Conservation (phyloP, 371 early-diverging fungal species). For the Smittium culicis region DNA sequence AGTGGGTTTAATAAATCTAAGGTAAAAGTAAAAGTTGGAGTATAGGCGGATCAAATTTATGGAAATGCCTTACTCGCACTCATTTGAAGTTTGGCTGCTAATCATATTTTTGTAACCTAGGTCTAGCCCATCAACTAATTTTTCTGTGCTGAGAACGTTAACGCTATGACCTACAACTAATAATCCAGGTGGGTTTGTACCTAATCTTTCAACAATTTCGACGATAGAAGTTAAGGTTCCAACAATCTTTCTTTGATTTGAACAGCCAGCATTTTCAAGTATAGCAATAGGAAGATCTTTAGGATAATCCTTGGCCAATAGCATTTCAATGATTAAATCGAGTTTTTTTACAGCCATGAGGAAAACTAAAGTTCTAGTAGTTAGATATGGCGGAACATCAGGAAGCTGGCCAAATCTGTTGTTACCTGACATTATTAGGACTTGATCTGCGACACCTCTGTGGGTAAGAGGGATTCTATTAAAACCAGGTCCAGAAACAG, state of each 20-base stretch:
- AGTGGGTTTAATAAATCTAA: neutral
- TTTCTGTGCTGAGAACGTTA: conserved; percentile 19
- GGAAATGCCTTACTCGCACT: neutral
- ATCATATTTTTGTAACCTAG: neutral
- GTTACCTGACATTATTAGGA: conserved; percentile 65
- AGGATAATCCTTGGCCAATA: conserved; percentile 39
- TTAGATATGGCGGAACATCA: conserved; percentile 45
- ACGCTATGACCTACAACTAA: conserved; percentile 42
- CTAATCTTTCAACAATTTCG: conserved; percentile 44
- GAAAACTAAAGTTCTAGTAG: conserved; percentile 56
- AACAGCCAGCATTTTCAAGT: conserved; percentile 57
- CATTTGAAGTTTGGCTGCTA: neutral
- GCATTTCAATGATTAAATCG: conserved; percentile 37
- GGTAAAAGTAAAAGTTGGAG: too few relatives aligned
- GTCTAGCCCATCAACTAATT: neutral
- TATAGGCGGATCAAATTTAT: too few relatives aligned
- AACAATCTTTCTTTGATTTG: conserved; percentile 50
- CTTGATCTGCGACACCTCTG: conserved; percentile 70
- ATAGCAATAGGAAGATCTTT: conserved; percentile 51
- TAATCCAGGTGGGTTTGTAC: conserved; percentile 61
- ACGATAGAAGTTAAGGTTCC: conserved; percentile 44
- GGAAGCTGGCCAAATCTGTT: conserved; percentile 59
- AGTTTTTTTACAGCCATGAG: conserved; percentile 73
- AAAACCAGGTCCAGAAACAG: conserved; percentile 53
- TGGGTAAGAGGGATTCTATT: conserved; percentile 65